Evolutionary conservation across 495 filamentous ascomycete genomes (phyloP).

Genomic region (Aspergillus ostianus): DNA sequence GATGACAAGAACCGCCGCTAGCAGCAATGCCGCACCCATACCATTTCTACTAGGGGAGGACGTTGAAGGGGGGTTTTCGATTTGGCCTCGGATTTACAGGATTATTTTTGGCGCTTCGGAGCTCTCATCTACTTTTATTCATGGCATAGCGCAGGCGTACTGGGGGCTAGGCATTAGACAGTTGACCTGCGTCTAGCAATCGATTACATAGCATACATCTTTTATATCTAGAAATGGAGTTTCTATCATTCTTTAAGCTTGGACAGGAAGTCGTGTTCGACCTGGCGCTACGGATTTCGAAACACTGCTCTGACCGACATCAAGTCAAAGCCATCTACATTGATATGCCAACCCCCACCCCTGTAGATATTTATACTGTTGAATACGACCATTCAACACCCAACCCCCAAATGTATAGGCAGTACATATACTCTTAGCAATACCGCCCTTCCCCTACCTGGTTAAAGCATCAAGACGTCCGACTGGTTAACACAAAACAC

Average conservation of each 20-base stretch:
- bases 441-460: too few relatives aligned
- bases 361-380: too few relatives aligned
- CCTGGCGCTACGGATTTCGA: too few relatives aligned
- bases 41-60: background rate
- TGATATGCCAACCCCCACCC: too few relatives aligned
- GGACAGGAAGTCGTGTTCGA: too few relatives aligned
- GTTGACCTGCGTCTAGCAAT: background rate
- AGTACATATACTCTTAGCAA: too few relatives aligned
- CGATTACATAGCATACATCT: background rate
- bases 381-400: too few relatives aligned
- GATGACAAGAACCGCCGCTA: slow-evolving; percentile 28
- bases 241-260: background rate
- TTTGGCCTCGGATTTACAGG: background rate
- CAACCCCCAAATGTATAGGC: too few relatives aligned
- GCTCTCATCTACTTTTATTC: slow-evolving; percentile 1
- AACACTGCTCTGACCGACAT: too few relatives aligned
- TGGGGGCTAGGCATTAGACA: background rate
- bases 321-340: too few relatives aligned
- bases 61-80: background rate
- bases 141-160: slow-evolving; percentile 19
- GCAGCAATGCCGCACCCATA: background rate
- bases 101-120: background rate
- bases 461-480: too few relatives aligned
- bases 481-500: too few relatives aligned
- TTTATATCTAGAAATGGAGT: background rate